A percentile compares a stretch with the other conserved stretches of the same genome.
These are phyloP conservation scores for Micromonas commoda DNA, from an alignment of 139 green algal species.

Conservation along the genomic window DNA sequence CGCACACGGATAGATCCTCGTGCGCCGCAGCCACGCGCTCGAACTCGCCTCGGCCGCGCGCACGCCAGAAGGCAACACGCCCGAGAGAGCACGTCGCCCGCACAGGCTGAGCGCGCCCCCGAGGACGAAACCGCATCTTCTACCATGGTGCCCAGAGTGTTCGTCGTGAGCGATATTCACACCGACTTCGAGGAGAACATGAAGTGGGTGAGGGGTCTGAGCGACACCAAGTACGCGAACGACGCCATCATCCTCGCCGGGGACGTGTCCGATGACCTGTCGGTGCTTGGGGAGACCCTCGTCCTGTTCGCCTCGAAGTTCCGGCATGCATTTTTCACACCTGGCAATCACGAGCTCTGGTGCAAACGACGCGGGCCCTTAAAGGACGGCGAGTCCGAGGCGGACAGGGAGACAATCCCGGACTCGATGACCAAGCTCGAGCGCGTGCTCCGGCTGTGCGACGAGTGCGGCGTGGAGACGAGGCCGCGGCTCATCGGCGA, in stretches of 20 bases:
- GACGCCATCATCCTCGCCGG: constrained; percentile 65
- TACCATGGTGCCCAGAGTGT: constrained; percentile 12
- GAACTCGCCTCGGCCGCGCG: no score
- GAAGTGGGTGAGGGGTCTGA: constrained; percentile 41
- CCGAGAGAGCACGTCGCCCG: no score
- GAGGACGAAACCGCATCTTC: no score
- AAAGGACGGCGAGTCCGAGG: constrained; percentile 33
- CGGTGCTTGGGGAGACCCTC: constrained; percentile 29
- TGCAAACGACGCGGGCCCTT: constrained; percentile 10
- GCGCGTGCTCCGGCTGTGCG: constrained; percentile 46
- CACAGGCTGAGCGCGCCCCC: no score
- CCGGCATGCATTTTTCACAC: constrained; percentile 54
- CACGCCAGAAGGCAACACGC: no score
- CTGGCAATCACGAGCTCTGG: constrained; percentile 77
- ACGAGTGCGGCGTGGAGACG: constrained; percentile 45
- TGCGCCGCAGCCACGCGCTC: no score
- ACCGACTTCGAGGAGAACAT: constrained; percentile 63
- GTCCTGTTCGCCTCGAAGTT: constrained; percentile 37
- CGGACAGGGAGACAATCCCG: neutral
- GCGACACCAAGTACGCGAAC: neutral
- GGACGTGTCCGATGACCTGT: constrained; percentile 60
- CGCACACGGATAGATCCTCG: no score
- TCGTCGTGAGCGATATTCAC: constrained; percentile 55
- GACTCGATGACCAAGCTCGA: constrained; percentile 51
- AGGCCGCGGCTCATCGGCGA: constrained; percentile 26